Conservation (phyloP, 108 stramenopile species). For the Asterionellopsis glacialis region DNA sequence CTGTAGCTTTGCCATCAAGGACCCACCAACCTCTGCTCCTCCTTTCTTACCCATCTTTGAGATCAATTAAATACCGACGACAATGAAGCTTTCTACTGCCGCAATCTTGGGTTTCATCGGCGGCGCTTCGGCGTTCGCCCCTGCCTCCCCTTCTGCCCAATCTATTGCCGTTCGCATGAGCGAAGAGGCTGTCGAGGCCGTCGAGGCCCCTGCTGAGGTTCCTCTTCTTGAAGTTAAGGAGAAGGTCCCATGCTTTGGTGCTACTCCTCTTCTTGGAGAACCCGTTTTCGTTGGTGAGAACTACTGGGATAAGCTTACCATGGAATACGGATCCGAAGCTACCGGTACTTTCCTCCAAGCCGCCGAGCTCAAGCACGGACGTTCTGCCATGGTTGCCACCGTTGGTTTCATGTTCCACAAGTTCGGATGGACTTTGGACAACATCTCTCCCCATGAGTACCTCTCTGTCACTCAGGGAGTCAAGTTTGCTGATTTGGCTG, state of each 20-base stretch:
- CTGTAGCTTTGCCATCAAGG: too few relatives aligned
- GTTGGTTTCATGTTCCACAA: conserved; percentile 62
- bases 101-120: too few relatives aligned
- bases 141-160: conserved; percentile 7
- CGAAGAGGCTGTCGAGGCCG: not conserved
- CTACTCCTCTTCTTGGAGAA: conserved; percentile 37
- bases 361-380: conserved; percentile 69
- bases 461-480: conserved; percentile 38
- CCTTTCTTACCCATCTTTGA: too few relatives aligned
- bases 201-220: not conserved
- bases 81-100: too few relatives aligned
- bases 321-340: conserved; percentile 42
- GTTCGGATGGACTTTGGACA: conserved; percentile 47
- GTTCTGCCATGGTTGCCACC: conserved; percentile 61
- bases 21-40: too few relatives aligned
- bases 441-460: conserved; percentile 63
- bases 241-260: conserved; percentile 55
- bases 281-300: conserved; percentile 49
- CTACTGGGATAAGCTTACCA: conserved; percentile 53
- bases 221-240: conserved; percentile 10
- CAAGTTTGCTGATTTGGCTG: conserved; percentile 61
- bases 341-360: conserved; percentile 55
- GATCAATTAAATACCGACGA: too few relatives aligned
- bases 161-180: not conserved
- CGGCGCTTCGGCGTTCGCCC: not conserved